Evolutionary conservation across 352 stramenopile genomes (phyloP).

Genomic region (Globisporangium spinosum): DNA sequence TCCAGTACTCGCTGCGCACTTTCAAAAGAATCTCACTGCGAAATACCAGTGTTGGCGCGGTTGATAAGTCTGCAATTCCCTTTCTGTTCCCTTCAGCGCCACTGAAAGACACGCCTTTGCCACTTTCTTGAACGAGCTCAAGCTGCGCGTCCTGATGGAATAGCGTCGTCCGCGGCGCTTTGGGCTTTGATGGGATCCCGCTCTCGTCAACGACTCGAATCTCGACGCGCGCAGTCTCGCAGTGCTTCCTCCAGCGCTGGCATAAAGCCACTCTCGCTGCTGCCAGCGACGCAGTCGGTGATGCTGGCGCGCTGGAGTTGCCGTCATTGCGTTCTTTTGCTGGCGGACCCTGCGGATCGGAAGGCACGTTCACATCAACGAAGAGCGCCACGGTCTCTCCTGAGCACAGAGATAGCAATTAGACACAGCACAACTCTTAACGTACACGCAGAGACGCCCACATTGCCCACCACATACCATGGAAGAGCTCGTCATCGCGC

Average conservation of each 20-base stretch:
- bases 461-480: conserved; percentile 33
- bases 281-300: background rate
- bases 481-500: conserved; percentile 55
- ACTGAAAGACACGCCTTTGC: background rate
- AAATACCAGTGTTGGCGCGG: conserved; percentile 20
- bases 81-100: background rate
- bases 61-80: background rate
- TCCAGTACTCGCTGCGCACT: conserved; percentile 59
- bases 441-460: background rate
- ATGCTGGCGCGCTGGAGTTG: background rate
- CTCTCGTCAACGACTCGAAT: conserved; percentile 40
- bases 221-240: conserved; percentile 44
- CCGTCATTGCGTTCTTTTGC: background rate
- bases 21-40: conserved; percentile 51
- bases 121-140: conserved; percentile 21
- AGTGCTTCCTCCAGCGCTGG: conserved; percentile 39
- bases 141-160: conserved; percentile 63
- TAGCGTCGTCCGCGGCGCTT: conserved; percentile 29
- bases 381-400: conserved; percentile 42
- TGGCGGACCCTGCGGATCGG: background rate
- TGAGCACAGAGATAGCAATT: conserved; percentile 10
- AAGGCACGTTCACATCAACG: conserved; percentile 29
- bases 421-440: background rate
- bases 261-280: conserved; percentile 10
- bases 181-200: background rate